A percentile compares a stretch with the other conserved stretches of the same genome.
Evolutionary conservation across 306 rosid species (phyloP).

Genomic region (Rosa multiflora): DNA sequence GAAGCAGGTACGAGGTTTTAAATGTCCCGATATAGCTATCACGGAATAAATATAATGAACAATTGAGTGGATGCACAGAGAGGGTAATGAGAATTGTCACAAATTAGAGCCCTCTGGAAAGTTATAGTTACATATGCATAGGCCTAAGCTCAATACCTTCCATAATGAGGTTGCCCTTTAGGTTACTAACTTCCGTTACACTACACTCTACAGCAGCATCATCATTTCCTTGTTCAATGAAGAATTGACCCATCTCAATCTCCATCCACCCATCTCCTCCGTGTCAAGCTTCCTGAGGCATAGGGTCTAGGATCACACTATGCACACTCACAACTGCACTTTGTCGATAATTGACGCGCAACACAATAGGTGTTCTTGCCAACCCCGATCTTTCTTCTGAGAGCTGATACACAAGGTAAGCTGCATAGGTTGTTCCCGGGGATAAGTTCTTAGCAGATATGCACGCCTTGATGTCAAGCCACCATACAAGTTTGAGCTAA

Average conservation of each 20-base stretch:
- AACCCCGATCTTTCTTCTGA: not conserved
- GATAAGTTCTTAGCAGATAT: conserved; percentile 8
- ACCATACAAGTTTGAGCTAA: not conserved
- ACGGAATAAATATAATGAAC: not conserved
- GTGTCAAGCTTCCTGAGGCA: not conserved
- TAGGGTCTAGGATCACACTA: conserved; percentile 17
- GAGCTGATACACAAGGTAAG: conserved; percentile 23
- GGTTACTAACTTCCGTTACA: not conserved
- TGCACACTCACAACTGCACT: not conserved
- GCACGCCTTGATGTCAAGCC: conserved; percentile 27
- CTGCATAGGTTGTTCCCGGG: conserved; percentile 23
- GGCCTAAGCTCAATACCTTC: conserved; percentile 44
- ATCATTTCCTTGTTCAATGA: conserved; percentile 16
- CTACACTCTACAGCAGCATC: conserved; percentile 8
- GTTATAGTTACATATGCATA: not conserved
- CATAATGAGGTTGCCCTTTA: conserved; percentile 16
- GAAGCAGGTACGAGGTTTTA: not conserved
- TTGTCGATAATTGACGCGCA: not conserved
- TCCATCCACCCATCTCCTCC: conserved; percentile 32
- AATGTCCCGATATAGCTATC: not conserved
- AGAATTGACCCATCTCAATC: conserved; percentile 33
- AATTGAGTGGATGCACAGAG: not conserved
- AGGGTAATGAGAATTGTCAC: not conserved
- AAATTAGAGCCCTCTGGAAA: not conserved
- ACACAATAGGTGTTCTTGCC: not conserved